Evolutionary conservation across 1,284 basidiomycete species (phyloP).

Genomic region (Ceratobasidium sp.): DNA sequence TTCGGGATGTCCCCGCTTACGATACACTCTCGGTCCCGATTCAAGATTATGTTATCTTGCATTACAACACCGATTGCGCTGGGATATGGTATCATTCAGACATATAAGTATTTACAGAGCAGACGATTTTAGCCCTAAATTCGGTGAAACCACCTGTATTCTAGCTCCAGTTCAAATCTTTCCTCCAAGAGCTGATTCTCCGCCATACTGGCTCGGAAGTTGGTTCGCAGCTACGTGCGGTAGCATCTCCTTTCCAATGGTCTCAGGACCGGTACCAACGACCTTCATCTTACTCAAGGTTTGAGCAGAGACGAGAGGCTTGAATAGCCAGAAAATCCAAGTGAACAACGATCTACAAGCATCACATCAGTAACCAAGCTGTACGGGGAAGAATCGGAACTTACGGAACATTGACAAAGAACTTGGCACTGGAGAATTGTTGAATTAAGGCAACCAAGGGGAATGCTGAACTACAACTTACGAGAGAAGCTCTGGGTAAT

Average conservation of each 20-base stretch:
- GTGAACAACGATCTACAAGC: conserved; percentile 60
- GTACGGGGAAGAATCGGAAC: not conserved
- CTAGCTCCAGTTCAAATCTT: too few species aligned
- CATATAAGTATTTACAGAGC: not conserved
- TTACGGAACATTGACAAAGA: conserved; percentile 79
- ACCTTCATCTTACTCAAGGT: conserved; percentile 81
- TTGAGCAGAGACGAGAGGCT: conserved; percentile 71
- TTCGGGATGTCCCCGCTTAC: not conserved
- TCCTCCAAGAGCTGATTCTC: conserved; percentile 7
- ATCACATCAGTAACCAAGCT: not conserved
- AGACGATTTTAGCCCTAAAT: too few species aligned
- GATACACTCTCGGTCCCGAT: conserved; percentile 15
- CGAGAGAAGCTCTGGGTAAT: conserved; percentile 68
- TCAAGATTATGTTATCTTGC: not conserved
- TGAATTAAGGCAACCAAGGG: not conserved
- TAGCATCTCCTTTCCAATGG: conserved; percentile 67
- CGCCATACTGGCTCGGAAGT: conserved; percentile 59
- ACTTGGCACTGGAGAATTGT: conserved; percentile 69
- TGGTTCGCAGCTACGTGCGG: conserved; percentile 64
- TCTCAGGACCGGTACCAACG: conserved; percentile 68
- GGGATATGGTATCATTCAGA: too few species aligned
- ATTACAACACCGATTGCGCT: not conserved
- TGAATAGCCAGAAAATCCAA: conserved; percentile 85
- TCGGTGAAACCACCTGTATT: too few species aligned
- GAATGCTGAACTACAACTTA: not conserved